Evolutionary conservation across 2,329 filamentous ascomycete species (phyloP).

Genomic region (Plenodomus biglobosus): DNA sequence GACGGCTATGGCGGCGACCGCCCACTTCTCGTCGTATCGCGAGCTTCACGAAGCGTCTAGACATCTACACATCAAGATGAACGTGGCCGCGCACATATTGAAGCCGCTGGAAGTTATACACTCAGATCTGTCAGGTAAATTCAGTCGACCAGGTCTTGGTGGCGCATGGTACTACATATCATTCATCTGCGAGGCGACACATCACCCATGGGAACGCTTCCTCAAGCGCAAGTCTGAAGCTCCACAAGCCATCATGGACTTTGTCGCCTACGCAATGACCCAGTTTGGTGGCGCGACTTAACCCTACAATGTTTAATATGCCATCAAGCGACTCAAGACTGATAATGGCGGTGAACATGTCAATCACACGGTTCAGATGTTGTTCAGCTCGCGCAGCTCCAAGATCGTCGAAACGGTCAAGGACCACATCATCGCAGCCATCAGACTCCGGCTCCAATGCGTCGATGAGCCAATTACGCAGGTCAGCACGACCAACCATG

Average conservation of each 20-base stretch:
- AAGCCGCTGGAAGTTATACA: conserved; percentile 6
- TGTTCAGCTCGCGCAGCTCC: not conserved
- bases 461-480: too few relatives aligned
- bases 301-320: not conserved
- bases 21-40: not conserved
- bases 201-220: conserved; percentile 3
- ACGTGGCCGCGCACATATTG: not conserved
- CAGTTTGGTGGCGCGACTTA: not conserved
- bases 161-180: conserved; percentile 8
- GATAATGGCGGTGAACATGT: conserved; percentile 7
- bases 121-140: conserved; percentile 6
- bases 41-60: conserved; percentile 5
- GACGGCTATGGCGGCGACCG: conserved; percentile 4
- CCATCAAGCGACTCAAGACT: conserved; percentile 1
- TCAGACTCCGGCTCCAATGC: too few relatives aligned
- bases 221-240: conserved; percentile 7
- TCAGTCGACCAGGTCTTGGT: not conserved
- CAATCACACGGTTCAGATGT: too few relatives aligned
- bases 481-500: too few relatives aligned
- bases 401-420: too few relatives aligned
- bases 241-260: conserved; percentile 3
- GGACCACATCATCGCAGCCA: too few relatives aligned
- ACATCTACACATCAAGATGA: conserved; percentile 1
- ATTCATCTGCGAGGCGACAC: conserved; percentile 4
- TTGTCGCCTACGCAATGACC: conserved; percentile 4